phyloP scores from a whole-genome alignment of 2,329 filamentous ascomycete species.

The Alternaria incomplexa region DNA sequence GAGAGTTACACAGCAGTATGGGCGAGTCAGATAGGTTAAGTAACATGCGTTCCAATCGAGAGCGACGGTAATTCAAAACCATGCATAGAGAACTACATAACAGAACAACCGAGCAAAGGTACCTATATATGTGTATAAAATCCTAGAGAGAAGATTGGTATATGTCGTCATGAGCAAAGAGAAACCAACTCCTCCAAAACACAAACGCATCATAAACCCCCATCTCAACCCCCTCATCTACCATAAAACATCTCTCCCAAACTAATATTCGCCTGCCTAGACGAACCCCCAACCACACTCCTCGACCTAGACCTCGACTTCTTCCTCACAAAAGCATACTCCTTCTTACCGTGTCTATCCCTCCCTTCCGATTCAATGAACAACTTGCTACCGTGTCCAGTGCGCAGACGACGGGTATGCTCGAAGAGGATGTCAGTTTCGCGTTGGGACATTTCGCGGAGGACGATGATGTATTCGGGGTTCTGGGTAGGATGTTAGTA shows the following conservation, averaged over 20 bases:
- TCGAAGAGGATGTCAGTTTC: slow-evolving; percentile 59
- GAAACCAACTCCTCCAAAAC: background rate
- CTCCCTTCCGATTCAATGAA: slow-evolving; percentile 52
- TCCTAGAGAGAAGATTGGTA: slow-evolving; percentile 5
- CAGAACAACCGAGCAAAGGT: background rate
- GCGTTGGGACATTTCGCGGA: slow-evolving; percentile 56
- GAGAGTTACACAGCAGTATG: background rate
- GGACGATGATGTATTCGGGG: slow-evolving; percentile 57
- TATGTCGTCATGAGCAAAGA: background rate
- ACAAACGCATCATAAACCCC: no score
- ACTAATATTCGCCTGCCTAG: slow-evolving; percentile 35
- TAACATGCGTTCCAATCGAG: background rate
- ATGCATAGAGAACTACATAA: background rate
- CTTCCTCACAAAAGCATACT: slow-evolving; percentile 55
- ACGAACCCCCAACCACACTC: slow-evolving; percentile 37
- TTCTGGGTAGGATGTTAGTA: slow-evolving; percentile 34
- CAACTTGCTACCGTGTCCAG: slow-evolving; percentile 36
- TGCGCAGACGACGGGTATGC: slow-evolving; percentile 55
- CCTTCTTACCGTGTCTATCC: slow-evolving; percentile 46
- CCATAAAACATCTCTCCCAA: slow-evolving; percentile 40
- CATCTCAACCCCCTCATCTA: no score
- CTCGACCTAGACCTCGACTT: slow-evolving; percentile 39
- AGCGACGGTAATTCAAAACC: background rate
- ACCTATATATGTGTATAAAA: background rate
- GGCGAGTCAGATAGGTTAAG: background rate